Base-by-base conservation (phyloP, 1,284 basidiomycete genomes). In the Melanopsichium pennsylvanicum region DNA sequence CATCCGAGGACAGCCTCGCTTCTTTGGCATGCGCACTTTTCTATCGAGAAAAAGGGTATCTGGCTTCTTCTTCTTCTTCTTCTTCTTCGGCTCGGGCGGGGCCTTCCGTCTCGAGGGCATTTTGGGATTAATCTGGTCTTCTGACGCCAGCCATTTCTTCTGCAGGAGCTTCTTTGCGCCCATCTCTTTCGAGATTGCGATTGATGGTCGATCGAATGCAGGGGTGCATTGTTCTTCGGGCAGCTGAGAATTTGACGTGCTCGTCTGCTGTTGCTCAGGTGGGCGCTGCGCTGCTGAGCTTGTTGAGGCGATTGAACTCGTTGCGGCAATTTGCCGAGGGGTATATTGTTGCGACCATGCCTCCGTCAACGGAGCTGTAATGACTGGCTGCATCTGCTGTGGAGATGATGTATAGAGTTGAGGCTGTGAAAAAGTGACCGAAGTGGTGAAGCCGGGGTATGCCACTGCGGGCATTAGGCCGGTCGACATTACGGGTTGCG, bases 361-460 rank as follows among this genome's bases (percentile, higher is more conserved):
- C 8, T 52, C 39, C 12, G 49, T 15, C 8, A 48, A 18, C 35
- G 25, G 29, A 2, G 52, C n/a, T 19, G 38, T 43, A 8, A 37
- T 21, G 7, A 22, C 26, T 21, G 52, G 32, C 5, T 37, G 54
- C 8, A 63, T 32, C 18, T 41, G 32, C 15, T 47, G 49, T 4
- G 55, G 49, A n/a, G 48, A 51, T 8, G 56, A 40, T 7, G 62
- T 35, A 11, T 55, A 66, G 36, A 66, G 60, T 27, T 66, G 62
- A 26, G 62, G 56, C 26, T 59, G 62, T 15, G 62, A 46, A 34
- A 66, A 66, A 21, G 51, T 60, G 39, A 66, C 51, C 4, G 56
- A 49, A n/a, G 62, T 42, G 16, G 46, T 56, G 43, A 66, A 66
- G n/a, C 56, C 56, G 2, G 62, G 62, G 25, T 66, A 66, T 5